Evolutionary conservation across 2,329 filamentous ascomycete genomes (phyloP), one percentile per base, ranked within the genome.

Genomic region (Dothiorella sarmentorum): DNA sequence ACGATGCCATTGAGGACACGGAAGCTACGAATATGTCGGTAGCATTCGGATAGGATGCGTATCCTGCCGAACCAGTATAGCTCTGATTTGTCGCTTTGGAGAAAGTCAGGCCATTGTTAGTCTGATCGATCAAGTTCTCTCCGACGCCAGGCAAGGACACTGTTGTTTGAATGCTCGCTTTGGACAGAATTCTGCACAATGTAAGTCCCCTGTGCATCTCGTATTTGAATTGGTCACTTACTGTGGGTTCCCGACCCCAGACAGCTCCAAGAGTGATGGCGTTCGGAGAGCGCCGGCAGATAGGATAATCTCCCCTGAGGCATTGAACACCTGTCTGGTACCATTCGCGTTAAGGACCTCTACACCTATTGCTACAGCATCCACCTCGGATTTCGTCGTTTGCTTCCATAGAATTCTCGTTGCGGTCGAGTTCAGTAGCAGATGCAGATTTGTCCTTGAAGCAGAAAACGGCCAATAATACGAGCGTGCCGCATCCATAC

Each of bases 401-500:
- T 37, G 62, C 47, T 13, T 63, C 73, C 75, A 79, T 3, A 75
- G 56, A 13, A 80, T 67, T 18, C 67, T 68, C 31, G 73, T 74
- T 0, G 72, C 78, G 1, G 68, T 68, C 0, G 77, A 75, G 58
- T 78, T 76, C n/a, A 74, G 61, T 24, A 78, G 71, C 1, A 80
- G 63, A 2, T 76, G 64, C 0, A 81, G 66, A 60, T 80, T 81
- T 1, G 65, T 38, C 44, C 78, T 67, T 22, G 59, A 42, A 11
- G 68, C 60, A 38, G 64, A 67, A n/a, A 57, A 40, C 1, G 78
- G 76, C 55, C 71, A 78, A 62, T 79, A 80, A 61, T 78, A 81
- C 3, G 77, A 75, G 15, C 76, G 67, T 3, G 76, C 78, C 37
- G 79, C 75, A 66, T 81, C 78, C 49, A 74, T 71, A 7, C 78